These are phyloP conservation scores for Madurella fahalii DNA, from an alignment of 2,329 filamentous ascomycete genomes.

Conservation along the genomic window DNA sequence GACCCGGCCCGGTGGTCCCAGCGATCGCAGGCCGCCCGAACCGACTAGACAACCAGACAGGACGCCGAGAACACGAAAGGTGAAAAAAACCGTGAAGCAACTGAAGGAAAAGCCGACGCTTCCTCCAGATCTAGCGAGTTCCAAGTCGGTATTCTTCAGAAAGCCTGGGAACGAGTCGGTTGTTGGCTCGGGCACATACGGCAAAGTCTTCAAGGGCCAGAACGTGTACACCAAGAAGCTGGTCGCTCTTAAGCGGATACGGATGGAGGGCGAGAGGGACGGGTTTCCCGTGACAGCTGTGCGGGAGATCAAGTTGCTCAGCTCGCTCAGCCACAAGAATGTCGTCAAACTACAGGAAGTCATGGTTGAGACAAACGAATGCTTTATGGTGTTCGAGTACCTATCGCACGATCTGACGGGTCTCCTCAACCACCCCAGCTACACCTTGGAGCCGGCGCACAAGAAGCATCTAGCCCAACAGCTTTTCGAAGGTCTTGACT, in stretches of 20 bases:
- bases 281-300: constrained; percentile 89
- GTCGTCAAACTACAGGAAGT: constrained; percentile 82
- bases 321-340: constrained; percentile 76
- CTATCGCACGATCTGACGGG: constrained; percentile 94
- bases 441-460: constrained; percentile 76
- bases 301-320: constrained; percentile 86
- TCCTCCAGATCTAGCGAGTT: constrained; percentile 66
- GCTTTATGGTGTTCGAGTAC: constrained; percentile 99
- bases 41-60: constrained; percentile 34
- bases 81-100: constrained; percentile 65
- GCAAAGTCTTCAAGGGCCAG: constrained; percentile 89
- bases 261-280: constrained; percentile 89
- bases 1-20: constrained; percentile 23
- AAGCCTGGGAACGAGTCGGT: constrained; percentile 98
- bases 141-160: constrained; percentile 87
- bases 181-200: constrained; percentile 91
- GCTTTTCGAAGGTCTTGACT: constrained; percentile 89
- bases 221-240: constrained; percentile 85
- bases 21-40: constrained; percentile 25
- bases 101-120: constrained; percentile 68
- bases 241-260: constrained; percentile 84
- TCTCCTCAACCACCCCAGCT: constrained; percentile 88
- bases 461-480: constrained; percentile 92
- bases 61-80: constrained; percentile 53
- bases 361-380: constrained; percentile 98